These are phyloP conservation scores for Nakataea oryzae DNA, from an alignment of 2,329 filamentous ascomycete genomes.

Conservation along the genomic window DNA sequence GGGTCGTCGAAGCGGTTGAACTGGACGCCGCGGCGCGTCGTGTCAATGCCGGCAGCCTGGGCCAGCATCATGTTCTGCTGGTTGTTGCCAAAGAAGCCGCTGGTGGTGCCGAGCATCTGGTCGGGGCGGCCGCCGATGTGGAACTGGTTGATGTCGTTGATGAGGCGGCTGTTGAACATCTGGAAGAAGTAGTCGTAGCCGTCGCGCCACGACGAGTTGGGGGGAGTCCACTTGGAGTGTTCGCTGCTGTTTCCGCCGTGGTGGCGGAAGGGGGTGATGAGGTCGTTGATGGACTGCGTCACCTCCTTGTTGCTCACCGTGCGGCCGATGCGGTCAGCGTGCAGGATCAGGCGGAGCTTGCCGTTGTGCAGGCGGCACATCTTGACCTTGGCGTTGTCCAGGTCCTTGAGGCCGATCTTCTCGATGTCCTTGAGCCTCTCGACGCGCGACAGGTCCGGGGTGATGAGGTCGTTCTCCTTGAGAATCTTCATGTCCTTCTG, in stretches of 20 bases:
- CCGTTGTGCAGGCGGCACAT: constrained; percentile 31
- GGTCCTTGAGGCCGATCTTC: constrained; percentile 26
- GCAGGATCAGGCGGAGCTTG: constrained; percentile 29
- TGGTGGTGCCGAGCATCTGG: not conserved
- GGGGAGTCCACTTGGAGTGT: constrained; percentile 23
- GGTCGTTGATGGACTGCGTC: constrained; percentile 28
- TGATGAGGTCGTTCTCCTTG: constrained; percentile 27
- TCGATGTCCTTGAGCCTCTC: constrained; percentile 25
- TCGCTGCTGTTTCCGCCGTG: constrained; percentile 6
- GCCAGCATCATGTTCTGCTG: constrained; percentile 12
- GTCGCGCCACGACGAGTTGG: constrained; percentile 29
- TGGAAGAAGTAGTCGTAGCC: constrained; percentile 5
- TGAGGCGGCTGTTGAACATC: constrained; percentile 2
- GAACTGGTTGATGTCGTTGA: constrained; percentile 4
- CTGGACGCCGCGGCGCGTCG: not conserved
- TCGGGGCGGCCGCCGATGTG: constrained; percentile 8
- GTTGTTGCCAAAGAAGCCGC: constrained; percentile 8
- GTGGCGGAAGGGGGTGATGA: constrained; percentile 25
- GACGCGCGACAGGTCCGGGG: constrained; percentile 29
- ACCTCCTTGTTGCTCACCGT: constrained; percentile 27
- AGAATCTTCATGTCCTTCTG: constrained; percentile 29
- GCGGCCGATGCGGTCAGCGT: constrained; percentile 21
- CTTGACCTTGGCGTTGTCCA: constrained; percentile 24
- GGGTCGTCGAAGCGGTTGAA: constrained; percentile 26
- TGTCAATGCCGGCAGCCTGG: not conserved